Conservation (phyloP, 2,329 filamentous ascomycete species). For the Didymella keratinophila region DNA sequence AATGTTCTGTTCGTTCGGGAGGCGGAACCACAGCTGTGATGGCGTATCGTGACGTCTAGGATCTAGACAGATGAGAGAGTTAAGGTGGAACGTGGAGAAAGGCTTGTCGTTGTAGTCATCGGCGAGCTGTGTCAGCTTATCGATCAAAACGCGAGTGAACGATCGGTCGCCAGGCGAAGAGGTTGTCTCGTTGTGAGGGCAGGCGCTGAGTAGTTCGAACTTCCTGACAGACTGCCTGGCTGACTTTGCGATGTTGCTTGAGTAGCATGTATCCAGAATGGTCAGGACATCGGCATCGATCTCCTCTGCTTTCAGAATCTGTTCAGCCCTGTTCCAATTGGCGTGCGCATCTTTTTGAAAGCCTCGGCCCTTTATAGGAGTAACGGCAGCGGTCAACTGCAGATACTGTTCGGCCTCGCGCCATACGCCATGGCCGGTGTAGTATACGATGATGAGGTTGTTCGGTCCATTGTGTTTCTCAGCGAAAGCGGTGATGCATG, state of each 20-base stretch:
- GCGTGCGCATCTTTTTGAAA: constrained; percentile 38
- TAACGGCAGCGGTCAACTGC: constrained; percentile 35
- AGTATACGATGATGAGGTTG: constrained; percentile 51
- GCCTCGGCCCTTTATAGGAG: constrained; percentile 26
- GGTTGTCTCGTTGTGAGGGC: constrained; percentile 38
- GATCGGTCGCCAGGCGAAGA: constrained; percentile 40
- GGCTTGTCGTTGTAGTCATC: constrained; percentile 30
- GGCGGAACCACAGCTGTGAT: constrained; percentile 39
- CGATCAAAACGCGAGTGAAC: constrained; percentile 48
- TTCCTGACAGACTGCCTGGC: constrained; percentile 34
- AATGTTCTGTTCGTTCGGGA: constrained; percentile 41
- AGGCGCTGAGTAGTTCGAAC: constrained; percentile 47
- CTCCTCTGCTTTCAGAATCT: constrained; percentile 36
- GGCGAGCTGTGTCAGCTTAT: constrained; percentile 36
- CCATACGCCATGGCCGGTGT: constrained; percentile 49
- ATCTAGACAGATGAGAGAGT: constrained; percentile 38
- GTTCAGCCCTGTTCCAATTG: constrained; percentile 48
- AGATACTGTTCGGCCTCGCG: constrained; percentile 32
- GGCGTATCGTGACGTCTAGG: constrained; percentile 37
- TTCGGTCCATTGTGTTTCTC: constrained; percentile 40
- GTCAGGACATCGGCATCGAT: constrained; percentile 48
- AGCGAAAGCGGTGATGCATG: constrained; percentile 39
- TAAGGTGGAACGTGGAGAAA: constrained; percentile 44
- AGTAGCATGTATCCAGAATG: constrained; percentile 52
- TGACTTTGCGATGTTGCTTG: constrained; percentile 46